These are phyloP conservation scores for Fusarium sp. DNA, from an alignment of 2,329 filamentous ascomycete genomes.

Conservation along the genomic window DNA sequence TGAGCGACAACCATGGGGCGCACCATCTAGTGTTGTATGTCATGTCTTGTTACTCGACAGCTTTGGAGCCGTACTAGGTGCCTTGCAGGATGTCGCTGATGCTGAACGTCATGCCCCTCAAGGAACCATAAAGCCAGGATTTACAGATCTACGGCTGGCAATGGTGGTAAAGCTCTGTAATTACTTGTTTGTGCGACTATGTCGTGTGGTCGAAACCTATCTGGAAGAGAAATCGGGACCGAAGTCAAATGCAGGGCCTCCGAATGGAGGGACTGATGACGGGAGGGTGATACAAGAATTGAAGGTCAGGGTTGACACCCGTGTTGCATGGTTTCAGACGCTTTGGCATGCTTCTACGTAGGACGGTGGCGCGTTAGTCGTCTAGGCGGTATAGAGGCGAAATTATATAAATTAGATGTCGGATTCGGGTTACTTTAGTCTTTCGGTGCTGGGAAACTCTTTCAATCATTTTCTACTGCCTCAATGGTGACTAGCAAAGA, in stretches of 20 bases:
- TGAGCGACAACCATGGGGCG: no score
- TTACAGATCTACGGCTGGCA: not conserved
- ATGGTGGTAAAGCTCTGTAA: not conserved
- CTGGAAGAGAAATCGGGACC: not conserved
- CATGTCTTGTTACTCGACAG: not conserved
- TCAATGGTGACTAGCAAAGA: no score
- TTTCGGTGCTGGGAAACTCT: not conserved
- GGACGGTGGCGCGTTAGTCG: not conserved
- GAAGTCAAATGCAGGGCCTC: not conserved
- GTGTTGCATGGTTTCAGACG: not conserved
- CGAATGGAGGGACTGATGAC: no score
- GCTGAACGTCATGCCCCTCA: fast-evolving
- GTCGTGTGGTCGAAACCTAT: not conserved
- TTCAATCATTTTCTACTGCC: not conserved
- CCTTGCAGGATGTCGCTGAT: not conserved
- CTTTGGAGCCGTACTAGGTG: not conserved
- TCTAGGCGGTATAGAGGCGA: fast-evolving
- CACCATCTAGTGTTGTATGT: not conserved
- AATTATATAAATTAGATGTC: no score
- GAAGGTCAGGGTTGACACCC: no score
- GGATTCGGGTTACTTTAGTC: not conserved
- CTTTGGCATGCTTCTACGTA: not conserved
- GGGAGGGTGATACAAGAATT: not conserved
- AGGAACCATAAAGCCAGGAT: not conserved
- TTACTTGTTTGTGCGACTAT: not conserved